Conservation (phyloP, 1,139 yeast species). For the Yamadazyma triangularis region DNA sequence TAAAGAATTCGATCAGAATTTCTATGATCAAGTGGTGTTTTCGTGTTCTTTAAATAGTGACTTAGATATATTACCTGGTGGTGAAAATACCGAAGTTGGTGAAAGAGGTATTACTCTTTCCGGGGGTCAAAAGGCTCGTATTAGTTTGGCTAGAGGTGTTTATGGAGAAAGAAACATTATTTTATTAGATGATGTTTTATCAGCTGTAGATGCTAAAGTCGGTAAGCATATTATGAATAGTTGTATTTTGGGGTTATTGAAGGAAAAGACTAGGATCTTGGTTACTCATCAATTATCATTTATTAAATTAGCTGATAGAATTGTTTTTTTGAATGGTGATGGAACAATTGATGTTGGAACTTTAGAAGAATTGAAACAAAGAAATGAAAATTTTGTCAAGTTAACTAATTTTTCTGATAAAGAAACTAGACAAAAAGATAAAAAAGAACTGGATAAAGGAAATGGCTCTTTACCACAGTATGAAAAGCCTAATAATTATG, state of each 20-base stretch:
- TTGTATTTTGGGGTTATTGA: constrained; percentile 31
- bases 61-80: constrained; percentile 34
- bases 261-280: constrained; percentile 34
- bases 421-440: constrained; percentile 18
- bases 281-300: constrained; percentile 46
- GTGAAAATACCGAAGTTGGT: constrained; percentile 44
- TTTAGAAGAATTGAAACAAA: constrained; percentile 27
- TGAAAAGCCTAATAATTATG: constrained; percentile 14
- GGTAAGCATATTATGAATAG: constrained; percentile 40
- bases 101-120: constrained; percentile 46
- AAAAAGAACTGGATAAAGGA: constrained; percentile 8
- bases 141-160: constrained; percentile 43
- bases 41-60: constrained; percentile 34
- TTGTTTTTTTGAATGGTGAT: constrained; percentile 35
- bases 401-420: constrained; percentile 14
- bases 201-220: constrained; percentile 49
- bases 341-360: constrained; percentile 25
- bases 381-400: constrained; percentile 14
- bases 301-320: constrained; percentile 35
- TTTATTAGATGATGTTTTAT: constrained; percentile 43
- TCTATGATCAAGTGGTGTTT: constrained; percentile 24
- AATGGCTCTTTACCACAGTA: no score
- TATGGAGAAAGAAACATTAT: constrained; percentile 37
- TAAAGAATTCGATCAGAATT: constrained; percentile 17
- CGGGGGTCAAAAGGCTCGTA: constrained; percentile 48